Evolutionary conservation across 2,329 filamentous ascomycete genomes (phyloP).

Genomic region (Aspergillus hortae): DNA sequence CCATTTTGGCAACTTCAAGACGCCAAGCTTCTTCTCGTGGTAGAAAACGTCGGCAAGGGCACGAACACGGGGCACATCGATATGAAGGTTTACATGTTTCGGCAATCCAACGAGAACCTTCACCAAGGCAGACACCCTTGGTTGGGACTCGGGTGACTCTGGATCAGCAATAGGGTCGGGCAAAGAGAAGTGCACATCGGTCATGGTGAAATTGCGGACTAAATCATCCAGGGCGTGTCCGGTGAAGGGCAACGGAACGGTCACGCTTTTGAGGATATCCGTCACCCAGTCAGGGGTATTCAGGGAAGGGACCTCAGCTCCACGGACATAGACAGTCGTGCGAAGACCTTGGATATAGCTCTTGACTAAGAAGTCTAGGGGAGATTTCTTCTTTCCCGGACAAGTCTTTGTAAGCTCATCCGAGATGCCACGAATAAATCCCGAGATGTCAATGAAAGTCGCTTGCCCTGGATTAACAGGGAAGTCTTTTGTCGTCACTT

Average conservation of each 20-base stretch:
- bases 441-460: constrained; percentile 67
- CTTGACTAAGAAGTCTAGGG: constrained; percentile 75
- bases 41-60: constrained; percentile 81
- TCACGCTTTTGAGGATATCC: constrained; percentile 75
- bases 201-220: constrained; percentile 82
- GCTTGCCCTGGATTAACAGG: constrained; percentile 65
- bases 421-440: constrained; percentile 69
- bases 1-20: constrained; percentile 77
- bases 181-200: constrained; percentile 79
- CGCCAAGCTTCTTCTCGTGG: constrained; percentile 71
- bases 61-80: constrained; percentile 72
- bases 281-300: constrained; percentile 78
- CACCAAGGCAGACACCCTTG: constrained; percentile 78
- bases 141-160: constrained; percentile 66
- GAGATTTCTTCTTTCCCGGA: constrained; percentile 73
- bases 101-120: constrained; percentile 75
- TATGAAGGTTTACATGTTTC: constrained; percentile 78
- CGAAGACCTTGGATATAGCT: constrained; percentile 78
- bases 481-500: constrained; percentile 66
- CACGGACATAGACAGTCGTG: constrained; percentile 78
- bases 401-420: constrained; percentile 69
- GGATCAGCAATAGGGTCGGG: constrained; percentile 78
- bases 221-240: constrained; percentile 76
- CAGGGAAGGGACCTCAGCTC: constrained; percentile 63
- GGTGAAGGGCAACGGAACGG: constrained; percentile 78